Evolutionary conservation across 495 filamentous ascomycete genomes (phyloP).

Genomic region (Neurospora sp.): DNA sequence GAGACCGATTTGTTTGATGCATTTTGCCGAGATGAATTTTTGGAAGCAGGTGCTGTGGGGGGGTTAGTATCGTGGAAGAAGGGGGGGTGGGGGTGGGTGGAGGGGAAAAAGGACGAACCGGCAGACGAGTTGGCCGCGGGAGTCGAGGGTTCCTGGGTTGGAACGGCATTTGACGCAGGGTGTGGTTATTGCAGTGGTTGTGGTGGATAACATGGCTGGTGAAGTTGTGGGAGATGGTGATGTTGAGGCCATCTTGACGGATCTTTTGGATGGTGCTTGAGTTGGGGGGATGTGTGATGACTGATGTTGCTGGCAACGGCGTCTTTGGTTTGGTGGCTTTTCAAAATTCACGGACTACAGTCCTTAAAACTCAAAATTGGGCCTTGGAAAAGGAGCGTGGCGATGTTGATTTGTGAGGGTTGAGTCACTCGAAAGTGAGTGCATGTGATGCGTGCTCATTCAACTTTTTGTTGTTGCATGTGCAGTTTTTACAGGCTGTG

Average conservation of each 20-base stretch:
- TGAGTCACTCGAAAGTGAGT: background rate
- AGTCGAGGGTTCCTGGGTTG: background rate
- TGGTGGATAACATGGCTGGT: background rate
- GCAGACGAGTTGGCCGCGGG: background rate
- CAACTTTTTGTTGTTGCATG: background rate
- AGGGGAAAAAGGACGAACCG: background rate
- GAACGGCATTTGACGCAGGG: background rate
- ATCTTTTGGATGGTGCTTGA: background rate
- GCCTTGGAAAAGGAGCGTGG: background rate
- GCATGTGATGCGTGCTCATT: background rate
- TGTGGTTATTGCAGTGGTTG: background rate
- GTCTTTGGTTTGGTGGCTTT: background rate
- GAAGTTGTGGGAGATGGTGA: background rate
- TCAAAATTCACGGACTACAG: background rate
- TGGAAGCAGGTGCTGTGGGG: conserved; percentile 50
- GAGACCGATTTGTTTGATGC: conserved; percentile 64
- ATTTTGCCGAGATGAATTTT: conserved; percentile 64
- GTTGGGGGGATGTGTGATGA: background rate
- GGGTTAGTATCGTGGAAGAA: background rate
- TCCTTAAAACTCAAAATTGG: background rate
- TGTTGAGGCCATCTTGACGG: background rate
- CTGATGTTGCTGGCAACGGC: background rate
- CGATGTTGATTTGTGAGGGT: background rate
- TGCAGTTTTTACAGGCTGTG: background rate
- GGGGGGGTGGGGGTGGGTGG: too few relatives aligned